Base-by-base conservation (phyloP, 768 basidiomycete species). In the Boletus tomentosulus region DNA sequence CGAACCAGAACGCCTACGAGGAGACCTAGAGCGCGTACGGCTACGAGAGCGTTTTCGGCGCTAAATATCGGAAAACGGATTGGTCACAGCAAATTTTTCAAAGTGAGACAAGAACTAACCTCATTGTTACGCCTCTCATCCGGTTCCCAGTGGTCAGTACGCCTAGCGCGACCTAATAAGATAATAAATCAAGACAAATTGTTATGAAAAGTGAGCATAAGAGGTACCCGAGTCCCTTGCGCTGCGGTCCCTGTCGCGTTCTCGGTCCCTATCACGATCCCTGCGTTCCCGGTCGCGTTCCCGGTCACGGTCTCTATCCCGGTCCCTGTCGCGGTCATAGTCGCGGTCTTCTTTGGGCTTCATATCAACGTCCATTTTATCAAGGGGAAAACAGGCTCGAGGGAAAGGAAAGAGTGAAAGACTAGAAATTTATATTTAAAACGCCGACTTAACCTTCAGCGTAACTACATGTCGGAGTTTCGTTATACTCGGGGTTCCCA, bases 131-230 rank as follows among this genome's bases (percentile, higher is more conserved):
- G 84, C 66, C 84, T 78, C 31, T 86, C 78, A n/a, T 82, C 88
- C 0, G 89, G 89, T 61, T 92, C 90, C 89, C 89, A 92, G 61
- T 92, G 89, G 70, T 92, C 89, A 48, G 72, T 71, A 34, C 75
- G 72, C 43, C 76, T 66, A 37, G 75, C 77, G 69, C 66, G 79
- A 74, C 62, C 80, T 78, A 70, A 54, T 35, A n/a, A 57, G 52
- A 44, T 15, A 25, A 44, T 37, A 24, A 56, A 37, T 11, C 4
- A 31, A 19, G 25, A 19, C 39, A 31, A 30, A 25, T 11, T 1
- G 15, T 6, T 31, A 9, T 30, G 28, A 51, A 51, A 53, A 28
- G 50, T 50, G 19, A 39, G 22, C 4, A 22, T 42, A 28, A 28
- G 15, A 25, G 10, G 45, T 42, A 86, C 87, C 79, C 44, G 80